Evolutionary conservation across 2,329 filamentous ascomycete genomes (phyloP).

Genomic region (Penicillium hesseltinei): DNA sequence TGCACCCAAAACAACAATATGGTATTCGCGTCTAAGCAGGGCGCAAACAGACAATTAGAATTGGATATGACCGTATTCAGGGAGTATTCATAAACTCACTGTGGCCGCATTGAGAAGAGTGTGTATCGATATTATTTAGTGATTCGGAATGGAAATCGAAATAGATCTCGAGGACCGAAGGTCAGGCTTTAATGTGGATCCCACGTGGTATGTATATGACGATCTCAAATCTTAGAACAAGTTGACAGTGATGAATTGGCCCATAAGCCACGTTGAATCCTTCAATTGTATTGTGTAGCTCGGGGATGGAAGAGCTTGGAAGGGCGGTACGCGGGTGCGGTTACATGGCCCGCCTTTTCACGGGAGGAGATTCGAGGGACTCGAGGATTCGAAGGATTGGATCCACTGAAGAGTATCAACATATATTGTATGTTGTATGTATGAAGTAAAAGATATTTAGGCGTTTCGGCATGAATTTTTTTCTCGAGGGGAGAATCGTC

Average conservation of each 20-base stretch:
- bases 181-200: not conserved
- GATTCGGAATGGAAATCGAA: not conserved
- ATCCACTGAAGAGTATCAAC: conserved; percentile 1
- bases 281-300: conserved; percentile 2
- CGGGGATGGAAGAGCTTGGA: conserved; percentile 11
- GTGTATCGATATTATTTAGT: not conserved
- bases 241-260: not conserved
- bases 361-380: conserved; percentile 16
- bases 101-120: conserved; percentile 34
- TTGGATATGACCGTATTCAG: not conserved
- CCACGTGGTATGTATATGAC: conserved; percentile 7
- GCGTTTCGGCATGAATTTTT: conserved; percentile 3
- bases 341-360: conserved; percentile 20
- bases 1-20: conserved; percentile 78
- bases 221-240: not conserved
- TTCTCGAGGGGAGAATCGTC: not conserved
- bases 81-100: conserved; percentile 29
- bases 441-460: not conserved
- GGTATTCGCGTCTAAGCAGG: conserved; percentile 66
- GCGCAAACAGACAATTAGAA: conserved; percentile 21
- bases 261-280: not conserved
- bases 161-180: not conserved
- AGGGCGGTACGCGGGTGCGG: conserved; percentile 13
- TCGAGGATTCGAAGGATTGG: not conserved
- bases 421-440: not conserved